Conservation (phyloP, 768 basidiomycete species). For the Russula sp. region DNA sequence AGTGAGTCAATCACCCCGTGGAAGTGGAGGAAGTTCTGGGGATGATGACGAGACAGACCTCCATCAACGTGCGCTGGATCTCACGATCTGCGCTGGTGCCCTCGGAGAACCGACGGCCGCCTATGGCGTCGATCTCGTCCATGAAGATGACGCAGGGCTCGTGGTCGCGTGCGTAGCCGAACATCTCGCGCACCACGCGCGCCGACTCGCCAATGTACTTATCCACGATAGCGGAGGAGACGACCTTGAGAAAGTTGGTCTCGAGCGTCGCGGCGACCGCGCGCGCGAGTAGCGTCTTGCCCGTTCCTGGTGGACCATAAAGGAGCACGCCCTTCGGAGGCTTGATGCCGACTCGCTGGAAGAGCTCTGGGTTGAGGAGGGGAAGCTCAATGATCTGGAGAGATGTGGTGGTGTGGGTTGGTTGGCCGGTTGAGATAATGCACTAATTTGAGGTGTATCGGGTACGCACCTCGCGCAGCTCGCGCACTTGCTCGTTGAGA, state of each 20-base stretch:
- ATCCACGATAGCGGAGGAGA: conserved; percentile 95
- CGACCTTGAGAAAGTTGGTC: conserved; percentile 98
- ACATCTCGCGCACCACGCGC: conserved; percentile 96
- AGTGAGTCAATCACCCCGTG: not conserved
- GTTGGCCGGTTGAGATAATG: not conserved
- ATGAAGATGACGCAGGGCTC: conserved; percentile 99
- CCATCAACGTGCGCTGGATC: conserved; percentile 98
- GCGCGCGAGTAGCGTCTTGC: conserved; percentile 90
- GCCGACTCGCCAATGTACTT: conserved; percentile 99
- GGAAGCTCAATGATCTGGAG: conserved; percentile 90
- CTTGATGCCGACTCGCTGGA: conserved; percentile 90
- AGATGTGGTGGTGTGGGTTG: not conserved
- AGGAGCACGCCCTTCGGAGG: conserved; percentile 95
- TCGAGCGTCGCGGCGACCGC: conserved; percentile 93
- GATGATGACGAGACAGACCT: conserved; percentile 39
- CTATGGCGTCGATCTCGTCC: conserved; percentile 98
- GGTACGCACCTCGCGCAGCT: conserved; percentile 76
- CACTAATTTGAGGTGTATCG: not conserved
- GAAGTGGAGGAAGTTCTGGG: not conserved
- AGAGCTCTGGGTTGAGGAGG: conserved; percentile 88
- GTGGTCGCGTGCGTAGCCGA: conserved; percentile 94
- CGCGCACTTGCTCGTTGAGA: conserved; percentile 90
- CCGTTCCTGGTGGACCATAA: conserved; percentile 94
- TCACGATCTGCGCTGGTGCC: conserved; percentile 97
- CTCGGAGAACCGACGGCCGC: conserved; percentile 83